phyloP scores from a whole-genome alignment of 73 alveolate species.

The Stentor roeselii region DNA sequence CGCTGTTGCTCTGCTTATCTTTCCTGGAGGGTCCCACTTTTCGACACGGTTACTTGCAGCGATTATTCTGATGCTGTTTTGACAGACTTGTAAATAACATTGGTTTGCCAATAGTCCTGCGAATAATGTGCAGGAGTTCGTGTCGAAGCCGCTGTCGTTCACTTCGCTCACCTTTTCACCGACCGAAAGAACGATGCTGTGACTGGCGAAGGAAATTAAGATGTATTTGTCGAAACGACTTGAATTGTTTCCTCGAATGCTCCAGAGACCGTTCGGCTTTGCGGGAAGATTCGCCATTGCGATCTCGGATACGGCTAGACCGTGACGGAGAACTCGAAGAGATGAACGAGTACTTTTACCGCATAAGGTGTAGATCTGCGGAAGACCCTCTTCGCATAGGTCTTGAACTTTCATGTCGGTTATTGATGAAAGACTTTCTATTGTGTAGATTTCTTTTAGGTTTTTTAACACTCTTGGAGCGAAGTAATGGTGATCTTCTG shows the following conservation, averaged over 20 bases:
- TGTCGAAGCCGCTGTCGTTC: conserved; percentile 66
- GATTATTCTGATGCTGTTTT: conserved; percentile 73
- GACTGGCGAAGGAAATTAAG: conserved; percentile 84
- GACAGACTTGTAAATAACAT: conserved; percentile 68
- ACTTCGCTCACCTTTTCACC: conserved; percentile 86
- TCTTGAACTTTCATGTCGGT: conserved; percentile 91
- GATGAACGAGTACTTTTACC: conserved; percentile 94
- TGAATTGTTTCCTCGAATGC: conserved; percentile 77
- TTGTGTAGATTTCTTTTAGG: conserved; percentile 47
- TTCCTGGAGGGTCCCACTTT: conserved; percentile 78
- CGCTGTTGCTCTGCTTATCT: conserved; percentile 75
- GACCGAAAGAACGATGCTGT: conserved; percentile 86
- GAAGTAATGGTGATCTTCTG: conserved; percentile 40
- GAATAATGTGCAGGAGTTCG: conserved; percentile 57
- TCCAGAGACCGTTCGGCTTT: conserved; percentile 94
- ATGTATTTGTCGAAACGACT: conserved; percentile 87
- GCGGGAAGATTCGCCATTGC: conserved; percentile 91
- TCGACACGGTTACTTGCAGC: conserved; percentile 80
- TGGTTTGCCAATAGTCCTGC: conserved; percentile 73
- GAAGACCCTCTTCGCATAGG: conserved; percentile 87
- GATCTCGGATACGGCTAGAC: conserved; percentile 88
- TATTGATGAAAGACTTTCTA: conserved; percentile 67
- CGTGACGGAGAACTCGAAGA: conserved; percentile 92
- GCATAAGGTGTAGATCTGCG: conserved; percentile 89
- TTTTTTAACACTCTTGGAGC: conserved; percentile 55